Conservation (phyloP, 257 asterid genomes). For the Capsicum rhomboideum region DNA sequence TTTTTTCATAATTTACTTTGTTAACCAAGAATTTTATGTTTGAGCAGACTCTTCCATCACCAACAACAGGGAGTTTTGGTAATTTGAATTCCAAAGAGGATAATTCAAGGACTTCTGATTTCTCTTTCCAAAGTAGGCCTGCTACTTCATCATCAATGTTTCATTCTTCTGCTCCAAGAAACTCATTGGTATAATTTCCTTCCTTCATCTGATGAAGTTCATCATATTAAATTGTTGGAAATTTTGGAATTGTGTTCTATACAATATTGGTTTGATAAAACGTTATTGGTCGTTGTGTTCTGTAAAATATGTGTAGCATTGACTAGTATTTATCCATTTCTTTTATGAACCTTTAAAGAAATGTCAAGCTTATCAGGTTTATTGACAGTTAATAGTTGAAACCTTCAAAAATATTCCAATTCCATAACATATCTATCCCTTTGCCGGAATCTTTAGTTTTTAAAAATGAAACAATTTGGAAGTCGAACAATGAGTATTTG, state of each 20-base stretch:
- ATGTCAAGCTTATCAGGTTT: not conserved
- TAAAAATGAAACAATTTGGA: not conserved
- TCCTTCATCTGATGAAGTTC: no score
- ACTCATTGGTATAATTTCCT: constrained; percentile 19
- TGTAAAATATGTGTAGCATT: not conserved
- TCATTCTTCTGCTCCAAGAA: constrained; percentile 23
- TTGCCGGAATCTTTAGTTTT: not conserved
- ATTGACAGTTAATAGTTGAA: not conserved
- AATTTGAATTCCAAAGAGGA: constrained; percentile 28
- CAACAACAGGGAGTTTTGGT: constrained; percentile 50
- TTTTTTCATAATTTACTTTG: not conserved
- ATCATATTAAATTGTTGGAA: not conserved
- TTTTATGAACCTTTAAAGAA: not conserved
- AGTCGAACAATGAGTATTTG: not conserved
- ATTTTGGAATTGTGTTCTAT: not conserved
- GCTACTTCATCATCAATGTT: constrained; percentile 30
- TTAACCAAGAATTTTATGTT: not conserved
- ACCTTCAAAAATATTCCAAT: not conserved
- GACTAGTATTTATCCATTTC: not conserved
- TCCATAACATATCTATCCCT: not conserved
- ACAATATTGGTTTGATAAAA: not conserved
- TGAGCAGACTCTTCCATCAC: constrained; percentile 56
- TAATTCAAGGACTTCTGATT: constrained; percentile 31
- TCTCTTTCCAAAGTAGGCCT: constrained; percentile 44
- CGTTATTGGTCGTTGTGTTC: not conserved